Conservation (phyloP, 352 stramenopile genomes). For the Phytophthora pinifolia region DNA sequence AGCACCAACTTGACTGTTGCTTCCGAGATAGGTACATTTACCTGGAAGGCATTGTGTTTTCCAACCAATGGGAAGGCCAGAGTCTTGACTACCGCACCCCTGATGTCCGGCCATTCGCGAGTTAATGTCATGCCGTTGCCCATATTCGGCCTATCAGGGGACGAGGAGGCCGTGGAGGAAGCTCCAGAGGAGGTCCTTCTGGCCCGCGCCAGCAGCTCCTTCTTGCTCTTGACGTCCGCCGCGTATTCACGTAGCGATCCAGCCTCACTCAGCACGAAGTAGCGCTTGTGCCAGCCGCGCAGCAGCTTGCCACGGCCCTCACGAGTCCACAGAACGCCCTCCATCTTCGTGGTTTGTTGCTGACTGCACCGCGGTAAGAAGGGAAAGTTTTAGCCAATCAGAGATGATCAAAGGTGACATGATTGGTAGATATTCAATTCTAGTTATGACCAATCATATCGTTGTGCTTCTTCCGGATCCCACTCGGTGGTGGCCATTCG, state of each 20-base stretch:
- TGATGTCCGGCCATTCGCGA: conserved; percentile 39
- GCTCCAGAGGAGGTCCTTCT: conserved; percentile 13
- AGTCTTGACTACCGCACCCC: conserved; percentile 34
- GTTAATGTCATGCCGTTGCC: conserved; percentile 53
- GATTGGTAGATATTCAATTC: conserved; percentile 10
- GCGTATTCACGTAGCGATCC: conserved; percentile 55
- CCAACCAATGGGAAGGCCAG: conserved; percentile 54
- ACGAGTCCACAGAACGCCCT: conserved; percentile 59
- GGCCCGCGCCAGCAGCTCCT: conserved; percentile 12
- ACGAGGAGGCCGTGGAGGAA: conserved; percentile 14
- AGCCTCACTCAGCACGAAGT: conserved; percentile 56
- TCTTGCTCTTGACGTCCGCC: conserved; percentile 21
- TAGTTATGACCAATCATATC: conserved; percentile 20
- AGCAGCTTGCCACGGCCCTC: conserved; percentile 56
- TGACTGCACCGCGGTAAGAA: too few relatives aligned
- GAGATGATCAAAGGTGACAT: not conserved
- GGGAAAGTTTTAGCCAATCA: conserved; percentile 20
- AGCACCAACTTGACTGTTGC: conserved; percentile 35
- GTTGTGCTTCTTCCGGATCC: conserved; percentile 9
- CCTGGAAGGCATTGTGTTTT: conserved; percentile 55
- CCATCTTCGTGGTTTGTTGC: conserved; percentile 28
- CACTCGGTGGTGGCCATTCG: not conserved
- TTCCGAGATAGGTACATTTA: too few relatives aligned
- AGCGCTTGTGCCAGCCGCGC: conserved; percentile 68
- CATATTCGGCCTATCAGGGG: conserved; percentile 4